phyloP scores from a whole-genome alignment of 75 land plant genomes.

The Pinus tabuliformis region DNA sequence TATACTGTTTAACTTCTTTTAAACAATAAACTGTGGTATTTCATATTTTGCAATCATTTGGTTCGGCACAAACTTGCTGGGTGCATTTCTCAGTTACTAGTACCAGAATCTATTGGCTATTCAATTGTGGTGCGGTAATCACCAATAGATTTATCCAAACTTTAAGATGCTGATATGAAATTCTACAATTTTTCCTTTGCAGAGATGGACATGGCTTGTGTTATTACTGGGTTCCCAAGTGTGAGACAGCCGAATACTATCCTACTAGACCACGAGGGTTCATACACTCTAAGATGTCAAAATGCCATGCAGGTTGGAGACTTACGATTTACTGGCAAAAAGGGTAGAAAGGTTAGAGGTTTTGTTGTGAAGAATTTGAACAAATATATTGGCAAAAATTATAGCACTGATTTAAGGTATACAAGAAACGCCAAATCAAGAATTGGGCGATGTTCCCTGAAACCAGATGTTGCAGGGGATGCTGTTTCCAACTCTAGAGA shows the following conservation, averaged over 20 bases:
- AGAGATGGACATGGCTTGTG: slow-evolving; percentile 6
- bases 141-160: not conserved
- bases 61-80: not conserved
- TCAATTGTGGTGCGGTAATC: not conserved
- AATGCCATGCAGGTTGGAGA: not conserved
- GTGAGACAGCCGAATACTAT: not conserved
- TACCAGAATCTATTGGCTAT: not conserved
- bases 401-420: not conserved
- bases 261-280: not conserved
- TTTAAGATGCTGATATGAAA: not conserved
- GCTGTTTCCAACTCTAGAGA: slow-evolving; percentile 8
- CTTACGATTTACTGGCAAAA: not conserved
- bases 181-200: not conserved
- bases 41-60: not conserved
- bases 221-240: not conserved
- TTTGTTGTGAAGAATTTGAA: slow-evolving; percentile 2
- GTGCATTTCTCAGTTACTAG: not conserved
- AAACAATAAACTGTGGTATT: not conserved
- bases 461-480: slow-evolving; percentile 2
- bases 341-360: not conserved
- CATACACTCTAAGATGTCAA: not conserved
- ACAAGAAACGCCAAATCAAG: not conserved
- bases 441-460: not conserved
- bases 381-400: not conserved
- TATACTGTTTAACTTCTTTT: not conserved